phyloP scores from a whole-genome alignment of 1,139 yeast species.

The Sporopachydermia cereana region DNA sequence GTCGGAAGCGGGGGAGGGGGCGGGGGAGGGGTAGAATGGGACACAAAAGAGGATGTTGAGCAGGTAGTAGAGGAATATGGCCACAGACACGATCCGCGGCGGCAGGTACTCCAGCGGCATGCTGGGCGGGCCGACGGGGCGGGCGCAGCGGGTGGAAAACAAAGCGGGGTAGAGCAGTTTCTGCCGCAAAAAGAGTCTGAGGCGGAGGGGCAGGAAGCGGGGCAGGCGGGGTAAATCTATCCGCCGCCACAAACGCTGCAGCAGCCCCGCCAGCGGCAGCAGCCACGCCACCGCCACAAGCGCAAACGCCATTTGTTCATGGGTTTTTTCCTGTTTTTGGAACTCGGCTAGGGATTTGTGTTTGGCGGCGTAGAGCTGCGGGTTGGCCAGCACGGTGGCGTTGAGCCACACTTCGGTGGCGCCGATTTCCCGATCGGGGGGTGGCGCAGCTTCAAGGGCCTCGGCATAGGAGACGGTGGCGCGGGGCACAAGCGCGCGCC shows the following conservation, averaged over 20 bases:
- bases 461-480: not conserved
- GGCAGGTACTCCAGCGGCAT: not conserved
- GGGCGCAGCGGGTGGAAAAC: not conserved
- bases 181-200: not conserved
- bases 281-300: not conserved
- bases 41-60: constrained; percentile 27
- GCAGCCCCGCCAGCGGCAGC: not conserved
- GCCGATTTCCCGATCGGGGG: not conserved
- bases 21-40: constrained; percentile 27
- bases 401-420: not conserved
- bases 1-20: constrained; percentile 24
- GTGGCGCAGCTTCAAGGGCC: not conserved
- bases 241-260: constrained; percentile 14
- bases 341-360: not conserved
- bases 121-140: not conserved
- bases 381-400: not conserved
- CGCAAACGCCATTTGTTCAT: not conserved
- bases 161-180: not conserved
- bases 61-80: constrained; percentile 30
- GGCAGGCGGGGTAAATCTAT: not conserved
- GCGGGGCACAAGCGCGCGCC: not conserved
- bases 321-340: not conserved
- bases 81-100: constrained; percentile 18
- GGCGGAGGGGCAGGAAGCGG: not conserved
- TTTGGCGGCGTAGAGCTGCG: not conserved